phyloP scores from a whole-genome alignment of 805 yeast species.

The Kuraishia borneana region DNA sequence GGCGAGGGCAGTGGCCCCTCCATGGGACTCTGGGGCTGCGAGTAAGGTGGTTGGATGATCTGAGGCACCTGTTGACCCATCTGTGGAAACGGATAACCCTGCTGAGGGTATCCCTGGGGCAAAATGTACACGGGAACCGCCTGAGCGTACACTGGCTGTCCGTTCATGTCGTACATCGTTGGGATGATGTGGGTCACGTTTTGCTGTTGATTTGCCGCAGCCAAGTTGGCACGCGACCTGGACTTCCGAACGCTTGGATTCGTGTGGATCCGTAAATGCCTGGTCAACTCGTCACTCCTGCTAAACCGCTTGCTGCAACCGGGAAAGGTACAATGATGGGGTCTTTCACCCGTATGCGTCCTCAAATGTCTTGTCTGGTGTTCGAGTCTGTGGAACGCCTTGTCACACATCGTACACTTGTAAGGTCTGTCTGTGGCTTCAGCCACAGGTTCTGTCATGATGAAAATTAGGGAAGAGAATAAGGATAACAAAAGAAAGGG shows the following conservation, averaged over 20 bases:
- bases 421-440: slow-evolving; percentile 51
- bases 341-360: slow-evolving; percentile 91
- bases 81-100: slow-evolving; percentile 2
- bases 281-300: slow-evolving; percentile 75
- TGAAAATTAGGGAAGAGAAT: too few species aligned
- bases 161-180: slow-evolving; percentile 18
- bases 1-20: neutral
- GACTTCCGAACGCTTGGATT: slow-evolving; percentile 27
- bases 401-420: slow-evolving; percentile 73
- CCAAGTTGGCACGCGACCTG: slow-evolving; percentile 7
- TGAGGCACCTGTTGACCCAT: slow-evolving; percentile 5
- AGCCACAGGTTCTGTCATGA: too few species aligned
- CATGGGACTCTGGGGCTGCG: slow-evolving; percentile 1
- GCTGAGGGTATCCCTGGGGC: slow-evolving; percentile 10
- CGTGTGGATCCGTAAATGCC: slow-evolving; percentile 75
- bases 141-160: slow-evolving; percentile 19
- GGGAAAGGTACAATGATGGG: slow-evolving; percentile 74
- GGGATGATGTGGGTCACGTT: slow-evolving; percentile 11
- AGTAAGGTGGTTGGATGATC: slow-evolving; percentile 2
- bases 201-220: neutral
- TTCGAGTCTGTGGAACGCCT: slow-evolving; percentile 80
- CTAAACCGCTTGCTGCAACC: slow-evolving; percentile 77
- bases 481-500: too few species aligned
- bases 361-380: slow-evolving; percentile 88
- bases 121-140: slow-evolving; percentile 17